These are phyloP conservation scores for Sequoiadendron giganteum DNA, from an alignment of 75 land plant species.

Conservation along the genomic window DNA sequence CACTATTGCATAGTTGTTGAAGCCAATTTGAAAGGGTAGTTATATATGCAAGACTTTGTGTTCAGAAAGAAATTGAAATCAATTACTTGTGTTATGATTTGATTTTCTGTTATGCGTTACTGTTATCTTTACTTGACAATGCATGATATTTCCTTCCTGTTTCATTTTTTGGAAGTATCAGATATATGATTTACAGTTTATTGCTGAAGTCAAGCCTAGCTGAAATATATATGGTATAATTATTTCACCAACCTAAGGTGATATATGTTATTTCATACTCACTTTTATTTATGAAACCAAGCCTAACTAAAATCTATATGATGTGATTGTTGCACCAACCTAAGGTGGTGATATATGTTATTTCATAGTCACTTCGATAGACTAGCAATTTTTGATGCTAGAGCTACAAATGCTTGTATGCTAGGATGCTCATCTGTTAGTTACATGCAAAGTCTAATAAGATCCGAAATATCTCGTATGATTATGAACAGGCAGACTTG, in stretches of 20 bases:
- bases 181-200: background rate
- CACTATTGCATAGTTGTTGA: too few relatives aligned
- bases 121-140: too few relatives aligned
- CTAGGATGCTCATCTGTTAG: background rate
- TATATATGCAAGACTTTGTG: too few relatives aligned
- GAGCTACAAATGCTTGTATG: background rate
- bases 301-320: background rate
- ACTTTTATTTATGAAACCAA: background rate
- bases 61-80: too few relatives aligned
- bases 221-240: background rate
- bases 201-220: background rate
- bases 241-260: background rate
- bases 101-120: too few relatives aligned
- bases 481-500: constrained; percentile 69
- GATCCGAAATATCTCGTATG: background rate
- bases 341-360: background rate
- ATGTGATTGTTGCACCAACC: background rate
- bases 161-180: background rate
- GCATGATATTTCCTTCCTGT: background rate
- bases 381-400: background rate
- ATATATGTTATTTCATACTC: background rate
- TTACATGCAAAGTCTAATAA: background rate
- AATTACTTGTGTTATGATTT: too few relatives aligned
- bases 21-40: too few relatives aligned
- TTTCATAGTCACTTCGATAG: background rate